phyloP scores from a whole-genome alignment of 306 rosid genomes.

The Quercus wislizeni region DNA sequence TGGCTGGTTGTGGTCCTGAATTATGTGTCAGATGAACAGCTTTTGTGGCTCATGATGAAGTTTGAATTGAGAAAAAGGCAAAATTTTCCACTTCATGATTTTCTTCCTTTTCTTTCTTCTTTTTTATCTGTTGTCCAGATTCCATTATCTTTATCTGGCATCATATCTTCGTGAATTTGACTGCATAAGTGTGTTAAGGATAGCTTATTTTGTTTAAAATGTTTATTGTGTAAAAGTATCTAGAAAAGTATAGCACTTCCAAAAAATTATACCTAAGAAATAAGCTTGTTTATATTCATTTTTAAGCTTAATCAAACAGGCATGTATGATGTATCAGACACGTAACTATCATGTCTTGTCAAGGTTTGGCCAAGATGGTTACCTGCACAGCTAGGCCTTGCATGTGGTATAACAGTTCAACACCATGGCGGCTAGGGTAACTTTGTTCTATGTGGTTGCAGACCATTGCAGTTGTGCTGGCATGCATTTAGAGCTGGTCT shows the following conservation, averaged over 20 bases:
- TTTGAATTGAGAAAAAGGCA: neutral
- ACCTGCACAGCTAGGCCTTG: too few relatives aligned
- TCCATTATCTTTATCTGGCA: neutral
- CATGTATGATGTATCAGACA: too few relatives aligned
- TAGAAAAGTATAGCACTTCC: too few relatives aligned
- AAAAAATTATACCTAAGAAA: too few relatives aligned
- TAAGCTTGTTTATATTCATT: too few relatives aligned
- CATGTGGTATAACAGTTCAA: neutral
- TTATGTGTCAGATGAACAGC: too few relatives aligned
- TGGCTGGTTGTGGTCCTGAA: neutral
- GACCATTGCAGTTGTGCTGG: neutral
- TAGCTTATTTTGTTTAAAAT: too few relatives aligned
- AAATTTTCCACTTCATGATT: neutral
- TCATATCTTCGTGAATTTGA: neutral
- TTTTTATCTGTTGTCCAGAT: neutral
- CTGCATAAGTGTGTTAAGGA: neutral
- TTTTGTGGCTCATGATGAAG: neutral
- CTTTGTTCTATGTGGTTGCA: slow-evolving; percentile 11
- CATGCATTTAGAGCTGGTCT: neutral
- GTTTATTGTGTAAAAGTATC: too few relatives aligned
- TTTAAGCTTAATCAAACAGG: too few relatives aligned
- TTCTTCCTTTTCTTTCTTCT: neutral
- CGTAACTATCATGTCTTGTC: too few relatives aligned
- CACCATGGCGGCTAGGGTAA: slow-evolving; percentile 25
- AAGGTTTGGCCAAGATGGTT: too few relatives aligned